A percentile compares a stretch with the other conserved stretches of the same genome.
These are phyloP conservation scores for Zygnema circumcarinatum DNA, from an alignment of 139 green algal genomes.

Conservation along the genomic window DNA sequence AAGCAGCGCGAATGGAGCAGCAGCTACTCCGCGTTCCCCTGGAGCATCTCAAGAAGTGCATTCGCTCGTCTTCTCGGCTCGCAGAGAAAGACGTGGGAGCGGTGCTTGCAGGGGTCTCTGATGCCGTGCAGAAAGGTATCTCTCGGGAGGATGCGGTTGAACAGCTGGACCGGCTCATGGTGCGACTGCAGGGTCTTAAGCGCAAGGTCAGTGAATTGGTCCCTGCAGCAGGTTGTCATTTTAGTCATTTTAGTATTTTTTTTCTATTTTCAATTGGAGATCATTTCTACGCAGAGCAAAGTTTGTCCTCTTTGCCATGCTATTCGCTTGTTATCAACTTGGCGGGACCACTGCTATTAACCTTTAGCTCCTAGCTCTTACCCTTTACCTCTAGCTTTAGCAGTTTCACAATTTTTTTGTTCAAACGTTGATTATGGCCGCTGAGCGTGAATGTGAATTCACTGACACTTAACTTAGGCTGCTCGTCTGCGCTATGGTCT, in stretches of 20 bases:
- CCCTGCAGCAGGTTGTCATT: neutral
- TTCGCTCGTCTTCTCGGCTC: neutral
- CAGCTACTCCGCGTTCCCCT: constrained; percentile 47
- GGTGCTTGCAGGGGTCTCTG: constrained; percentile 1
- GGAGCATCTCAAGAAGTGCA: constrained; percentile 32
- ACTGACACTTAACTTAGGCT: too few species aligned
- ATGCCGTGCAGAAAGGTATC: neutral
- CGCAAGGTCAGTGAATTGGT: constrained; percentile 67
- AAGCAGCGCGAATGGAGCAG: constrained; percentile 33
- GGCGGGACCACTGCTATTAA: too few species aligned
- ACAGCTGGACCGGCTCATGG: constrained; percentile 63
- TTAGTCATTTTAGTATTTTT: neutral
- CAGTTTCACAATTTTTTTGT: too few species aligned
- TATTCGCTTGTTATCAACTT: neutral
- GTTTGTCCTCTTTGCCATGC: neutral
- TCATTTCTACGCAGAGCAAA: neutral
- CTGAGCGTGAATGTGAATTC: too few species aligned
- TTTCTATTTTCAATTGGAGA: neutral
- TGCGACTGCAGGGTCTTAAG: constrained; percentile 74
- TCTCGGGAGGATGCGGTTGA: constrained; percentile 25
- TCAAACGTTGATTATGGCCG: too few species aligned
- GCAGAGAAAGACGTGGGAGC: constrained; percentile 13
- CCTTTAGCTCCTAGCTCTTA: too few species aligned
- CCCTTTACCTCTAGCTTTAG: too few species aligned
- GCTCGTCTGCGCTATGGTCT: too few species aligned